Evolutionary conservation across 257 asterid species (phyloP), one percentile per base, ranked within the genome.

Genomic region (Plantago major): DNA sequence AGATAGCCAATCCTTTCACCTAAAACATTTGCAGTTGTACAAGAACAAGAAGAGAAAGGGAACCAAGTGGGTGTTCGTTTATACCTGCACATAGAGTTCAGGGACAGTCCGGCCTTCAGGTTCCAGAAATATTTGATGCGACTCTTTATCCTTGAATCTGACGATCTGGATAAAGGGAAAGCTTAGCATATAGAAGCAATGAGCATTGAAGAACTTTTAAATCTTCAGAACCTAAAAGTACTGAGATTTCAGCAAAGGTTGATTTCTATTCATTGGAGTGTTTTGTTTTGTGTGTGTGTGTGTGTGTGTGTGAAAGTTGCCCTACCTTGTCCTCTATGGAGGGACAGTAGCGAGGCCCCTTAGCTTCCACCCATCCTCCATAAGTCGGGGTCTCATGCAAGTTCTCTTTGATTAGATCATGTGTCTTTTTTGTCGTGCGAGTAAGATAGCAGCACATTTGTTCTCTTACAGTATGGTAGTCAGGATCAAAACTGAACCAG

Each of bases 281-380:
- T n/a, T n/a, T n/a, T n/a, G n/a, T n/a, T n/a, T n/a, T n/a, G n/a
- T n/a, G n/a, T n/a, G n/a, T n/a, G n/a, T n/a, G n/a, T n/a, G n/a
- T n/a, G n/a, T n/a, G n/a, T n/a, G n/a, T n/a, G n/a, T n/a, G n/a
- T 50, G 40, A 37, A 63, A 30, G 52, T 43, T 42, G 65, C 59
- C 60, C 43, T 69, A 92, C 99, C 94, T 92, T 92, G 67, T 92
- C 99, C 80, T 92, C 99, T 62, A 92, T 92, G 67, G 99, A 83
- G 65, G 99, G 99, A 89, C 99, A 92, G 82, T 92, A 92, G 73
- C 99, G 90, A 73, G 99, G 99, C 60, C 99, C 99, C 84, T 86
- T 92, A 46, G 99, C 94, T 73, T 84, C 96, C 65, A 92, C 97
- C 99, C 99, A 92, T 65, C 99, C 99, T 72, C 99, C 97, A 82